These are phyloP conservation scores for Oxyria digyna DNA, from an alignment of 148 eudicot species.

Conservation along the genomic window DNA sequence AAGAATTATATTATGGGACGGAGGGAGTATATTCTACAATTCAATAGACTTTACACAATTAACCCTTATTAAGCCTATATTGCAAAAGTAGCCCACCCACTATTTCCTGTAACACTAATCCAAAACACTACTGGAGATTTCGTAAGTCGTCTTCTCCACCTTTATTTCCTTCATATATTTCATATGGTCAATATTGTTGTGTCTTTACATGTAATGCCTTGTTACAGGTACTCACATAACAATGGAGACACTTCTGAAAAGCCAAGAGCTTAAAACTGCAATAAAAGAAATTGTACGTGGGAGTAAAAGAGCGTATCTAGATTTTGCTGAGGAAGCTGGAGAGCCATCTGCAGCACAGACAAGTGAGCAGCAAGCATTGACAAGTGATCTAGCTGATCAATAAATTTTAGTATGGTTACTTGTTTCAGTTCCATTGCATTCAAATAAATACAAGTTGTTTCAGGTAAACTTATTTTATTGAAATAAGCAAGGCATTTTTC, in stretches of 20 bases:
- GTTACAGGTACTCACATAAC: constrained; percentile 65
- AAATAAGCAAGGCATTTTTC: not conserved
- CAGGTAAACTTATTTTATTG: not conserved
- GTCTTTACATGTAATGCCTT: not conserved
- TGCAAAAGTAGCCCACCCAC: too few species aligned
- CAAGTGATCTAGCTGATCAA: not conserved
- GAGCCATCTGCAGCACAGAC: not conserved
- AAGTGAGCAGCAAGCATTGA: not conserved
- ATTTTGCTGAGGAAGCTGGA: constrained; percentile 10
- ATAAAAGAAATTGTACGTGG: constrained; percentile 62
- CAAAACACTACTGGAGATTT: constrained; percentile 93
- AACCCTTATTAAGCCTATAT: too few species aligned
- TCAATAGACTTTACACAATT: too few species aligned
- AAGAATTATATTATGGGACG: too few species aligned
- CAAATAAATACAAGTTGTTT: not conserved
- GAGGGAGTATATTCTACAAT: too few species aligned
- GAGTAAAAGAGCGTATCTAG: constrained; percentile 74
- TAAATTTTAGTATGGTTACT: not conserved
- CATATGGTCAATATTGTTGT: not conserved
- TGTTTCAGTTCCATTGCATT: not conserved
- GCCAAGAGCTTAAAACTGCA: constrained; percentile 40
- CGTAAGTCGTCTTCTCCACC: constrained; percentile 34
- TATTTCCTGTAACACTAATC: too few species aligned
- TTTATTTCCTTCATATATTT: not conserved
- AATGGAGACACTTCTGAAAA: constrained; percentile 63